Conservation (phyloP, 2,329 filamentous ascomycete species). For the Corynespora cassiicola region DNA sequence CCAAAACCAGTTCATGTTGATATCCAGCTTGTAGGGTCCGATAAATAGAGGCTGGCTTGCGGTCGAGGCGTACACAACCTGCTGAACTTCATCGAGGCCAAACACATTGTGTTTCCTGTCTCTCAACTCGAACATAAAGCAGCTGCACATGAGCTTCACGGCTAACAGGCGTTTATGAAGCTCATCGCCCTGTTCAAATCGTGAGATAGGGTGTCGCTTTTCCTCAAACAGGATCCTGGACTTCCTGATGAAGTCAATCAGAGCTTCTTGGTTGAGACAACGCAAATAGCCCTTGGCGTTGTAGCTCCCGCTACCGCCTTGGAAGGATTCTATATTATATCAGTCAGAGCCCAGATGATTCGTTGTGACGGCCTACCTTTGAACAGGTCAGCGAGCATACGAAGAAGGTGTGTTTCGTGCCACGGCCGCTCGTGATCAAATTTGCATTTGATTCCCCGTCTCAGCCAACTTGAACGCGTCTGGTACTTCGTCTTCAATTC, state of each 20-base stretch:
- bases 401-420: slow-evolving; percentile 43
- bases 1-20: slow-evolving; percentile 56
- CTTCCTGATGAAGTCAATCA: slow-evolving; percentile 38
- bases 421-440: slow-evolving; percentile 26
- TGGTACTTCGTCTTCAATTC: slow-evolving; percentile 47
- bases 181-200: no score
- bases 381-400: slow-evolving; percentile 51
- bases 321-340: slow-evolving; percentile 38
- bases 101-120: slow-evolving; percentile 27
- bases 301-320: slow-evolving; percentile 13
- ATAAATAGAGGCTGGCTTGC: slow-evolving; percentile 48
- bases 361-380: slow-evolving; percentile 43
- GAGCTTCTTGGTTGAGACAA: slow-evolving; percentile 41
- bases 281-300: slow-evolving; percentile 26
- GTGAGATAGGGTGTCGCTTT: no score
- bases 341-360: neutral
- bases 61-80: slow-evolving; percentile 49
- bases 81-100: slow-evolving; percentile 54
- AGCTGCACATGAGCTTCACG: slow-evolving; percentile 40
- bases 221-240: slow-evolving; percentile 34
- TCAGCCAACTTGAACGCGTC: slow-evolving; percentile 27
- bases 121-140: slow-evolving; percentile 34
- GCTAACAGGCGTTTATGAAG: no score
- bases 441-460: slow-evolving; percentile 16
- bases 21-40: slow-evolving; percentile 39